A percentile compares a stretch with the other conserved stretches of the same genome.
phyloP scores from a whole-genome alignment of 2,329 filamentous ascomycete species.

The Pseudogymnoascus sp. region DNA sequence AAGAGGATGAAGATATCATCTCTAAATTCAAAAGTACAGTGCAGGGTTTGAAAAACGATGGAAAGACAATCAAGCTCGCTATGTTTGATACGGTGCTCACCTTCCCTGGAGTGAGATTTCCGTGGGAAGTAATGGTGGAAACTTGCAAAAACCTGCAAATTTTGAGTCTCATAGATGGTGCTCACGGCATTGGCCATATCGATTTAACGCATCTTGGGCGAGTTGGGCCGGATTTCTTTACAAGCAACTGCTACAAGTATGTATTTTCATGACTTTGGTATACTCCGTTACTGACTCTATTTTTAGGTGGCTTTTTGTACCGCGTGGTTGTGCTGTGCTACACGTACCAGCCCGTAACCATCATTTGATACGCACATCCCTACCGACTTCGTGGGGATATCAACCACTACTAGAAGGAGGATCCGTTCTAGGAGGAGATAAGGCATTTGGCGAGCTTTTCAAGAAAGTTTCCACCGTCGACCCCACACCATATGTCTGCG shows the following conservation, averaged over 20 bases:
- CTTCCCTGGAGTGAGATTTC: conserved; percentile 69
- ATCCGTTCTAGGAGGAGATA: not conserved
- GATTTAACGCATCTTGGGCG: conserved; percentile 57
- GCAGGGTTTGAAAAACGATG: conserved; percentile 40
- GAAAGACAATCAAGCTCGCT: conserved; percentile 61
- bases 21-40: conserved; percentile 53
- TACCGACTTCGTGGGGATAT: not conserved
- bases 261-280: not conserved
- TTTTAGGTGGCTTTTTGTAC: not conserved
- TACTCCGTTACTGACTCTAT: not conserved
- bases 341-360: not conserved
- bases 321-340: not conserved
- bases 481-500: conserved; percentile 62
- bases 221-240: conserved; percentile 76
- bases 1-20: conserved; percentile 62
- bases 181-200: conserved; percentile 73
- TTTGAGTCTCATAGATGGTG: conserved; percentile 72
- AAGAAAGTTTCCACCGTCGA: conserved; percentile 59
- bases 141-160: conserved; percentile 61
- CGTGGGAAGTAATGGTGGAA: conserved; percentile 60
- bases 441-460: not conserved
- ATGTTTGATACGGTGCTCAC: conserved; percentile 77
- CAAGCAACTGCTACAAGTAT: conserved; percentile 90
- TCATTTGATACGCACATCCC: not conserved
- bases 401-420: conserved; percentile 40